These are phyloP conservation scores for Volvox reticuliferus DNA, from an alignment of 139 green algal species.

Conservation along the genomic window DNA sequence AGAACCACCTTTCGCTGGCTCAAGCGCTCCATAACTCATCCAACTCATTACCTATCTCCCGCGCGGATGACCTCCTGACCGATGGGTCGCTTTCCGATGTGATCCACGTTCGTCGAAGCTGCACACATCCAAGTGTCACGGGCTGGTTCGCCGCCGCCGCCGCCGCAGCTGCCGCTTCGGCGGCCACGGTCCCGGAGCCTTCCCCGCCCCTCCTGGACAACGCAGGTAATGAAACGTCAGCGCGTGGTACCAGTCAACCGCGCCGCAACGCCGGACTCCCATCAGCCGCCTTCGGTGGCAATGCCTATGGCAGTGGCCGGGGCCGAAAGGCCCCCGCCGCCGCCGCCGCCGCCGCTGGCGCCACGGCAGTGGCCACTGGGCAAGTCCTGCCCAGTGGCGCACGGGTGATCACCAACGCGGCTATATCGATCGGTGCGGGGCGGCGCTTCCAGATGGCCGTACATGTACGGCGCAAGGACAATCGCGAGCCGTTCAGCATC, in stretches of 20 bases:
- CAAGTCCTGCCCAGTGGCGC: not conserved
- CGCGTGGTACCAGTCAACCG: not conserved
- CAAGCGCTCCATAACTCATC: too few relatives aligned
- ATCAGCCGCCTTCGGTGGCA: not conserved
- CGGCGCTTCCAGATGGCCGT: slow-evolving; percentile 10
- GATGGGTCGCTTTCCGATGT: too few relatives aligned
- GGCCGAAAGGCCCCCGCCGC: not conserved
- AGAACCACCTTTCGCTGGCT: not conserved
- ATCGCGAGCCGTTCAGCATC: slow-evolving; percentile 14
- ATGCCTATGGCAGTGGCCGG: not conserved
- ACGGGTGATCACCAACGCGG: not conserved
- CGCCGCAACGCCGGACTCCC: not conserved
- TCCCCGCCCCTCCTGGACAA: not conserved
- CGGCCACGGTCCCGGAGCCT: not conserved
- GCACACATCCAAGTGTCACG: not conserved
- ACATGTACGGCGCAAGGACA: slow-evolving; percentile 5
- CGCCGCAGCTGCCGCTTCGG: not conserved
- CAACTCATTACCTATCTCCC: too few relatives aligned
- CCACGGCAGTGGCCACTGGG: not conserved
- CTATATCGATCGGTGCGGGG: not conserved
- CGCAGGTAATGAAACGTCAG: not conserved
- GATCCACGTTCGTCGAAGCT: too few relatives aligned
- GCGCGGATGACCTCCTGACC: too few relatives aligned
- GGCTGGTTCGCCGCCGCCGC: not conserved
- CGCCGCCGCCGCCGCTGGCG: not conserved